Percentiles rank a stretch among this genome's conserved stretches.
phyloP scores from a whole-genome alignment of 192 early-diverging fungal genomes.

The Entophlyctis helioformis region DNA sequence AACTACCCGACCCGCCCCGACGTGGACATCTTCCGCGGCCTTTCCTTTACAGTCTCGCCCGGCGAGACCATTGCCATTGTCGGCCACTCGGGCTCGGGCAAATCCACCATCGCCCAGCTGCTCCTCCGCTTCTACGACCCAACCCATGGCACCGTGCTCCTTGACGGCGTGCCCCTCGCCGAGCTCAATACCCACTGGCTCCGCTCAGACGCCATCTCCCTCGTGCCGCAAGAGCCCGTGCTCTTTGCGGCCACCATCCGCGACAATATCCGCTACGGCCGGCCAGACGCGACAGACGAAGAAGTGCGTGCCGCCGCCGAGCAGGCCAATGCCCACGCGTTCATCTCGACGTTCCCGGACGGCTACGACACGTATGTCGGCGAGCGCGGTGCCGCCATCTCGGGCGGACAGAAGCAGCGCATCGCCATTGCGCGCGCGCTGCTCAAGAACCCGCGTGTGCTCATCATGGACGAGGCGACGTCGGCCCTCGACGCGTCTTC shows the following conservation, averaged over 20 bases:
- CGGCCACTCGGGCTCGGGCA: slow-evolving; percentile 73
- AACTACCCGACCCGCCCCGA: slow-evolving; percentile 65
- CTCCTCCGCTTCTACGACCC: slow-evolving; percentile 76
- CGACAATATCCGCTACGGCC: slow-evolving; percentile 84
- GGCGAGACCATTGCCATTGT: slow-evolving; percentile 78
- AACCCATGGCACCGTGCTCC: slow-evolving; percentile 35
- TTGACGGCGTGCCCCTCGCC: slow-evolving; percentile 69
- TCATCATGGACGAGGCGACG: slow-evolving; percentile 78
- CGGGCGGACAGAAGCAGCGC: slow-evolving; percentile 75
- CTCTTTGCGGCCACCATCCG: slow-evolving; percentile 87
- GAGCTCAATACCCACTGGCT: slow-evolving; percentile 72
- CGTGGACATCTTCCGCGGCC: slow-evolving; percentile 30
- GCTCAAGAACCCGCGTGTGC: slow-evolving; percentile 37
- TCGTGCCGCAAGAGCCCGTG: slow-evolving; percentile 43
- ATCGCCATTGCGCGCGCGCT: slow-evolving; percentile 74
- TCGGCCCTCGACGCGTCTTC: slow-evolving; percentile 55
- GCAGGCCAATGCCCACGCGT: slow-evolving; percentile 67
- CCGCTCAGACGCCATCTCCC: slow-evolving; percentile 23
- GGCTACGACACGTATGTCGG: slow-evolving; percentile 32
- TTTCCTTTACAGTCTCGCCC: slow-evolving; percentile 21
- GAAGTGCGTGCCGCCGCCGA: slow-evolving; percentile 45
- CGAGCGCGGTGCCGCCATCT: slow-evolving; percentile 44
- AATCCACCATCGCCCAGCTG: slow-evolving; percentile 73
- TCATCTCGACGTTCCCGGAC: slow-evolving; percentile 49
- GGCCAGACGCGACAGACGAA: slow-evolving; percentile 26